Evolutionary conservation across 306 rosid genomes (phyloP).

Genomic region (Sicyos edulis): DNA sequence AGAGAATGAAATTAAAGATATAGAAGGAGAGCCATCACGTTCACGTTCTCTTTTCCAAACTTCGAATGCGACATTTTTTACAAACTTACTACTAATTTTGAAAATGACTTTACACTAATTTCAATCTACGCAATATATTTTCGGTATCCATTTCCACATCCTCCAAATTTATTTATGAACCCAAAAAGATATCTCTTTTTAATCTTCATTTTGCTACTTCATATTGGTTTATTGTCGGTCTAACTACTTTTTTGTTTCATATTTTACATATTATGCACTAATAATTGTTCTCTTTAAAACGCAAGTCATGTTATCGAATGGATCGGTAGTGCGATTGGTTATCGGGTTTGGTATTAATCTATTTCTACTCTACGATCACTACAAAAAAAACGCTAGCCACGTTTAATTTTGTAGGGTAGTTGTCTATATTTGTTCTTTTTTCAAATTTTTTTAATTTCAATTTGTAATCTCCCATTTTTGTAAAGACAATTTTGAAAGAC

Average conservation of each 20-base stretch:
- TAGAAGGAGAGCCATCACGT: conserved; percentile 3
- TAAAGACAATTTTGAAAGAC: background rate
- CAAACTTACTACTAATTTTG: conserved; percentile 17
- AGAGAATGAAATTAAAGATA: conserved; percentile 1
- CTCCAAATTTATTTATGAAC: background rate
- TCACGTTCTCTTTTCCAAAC: background rate
- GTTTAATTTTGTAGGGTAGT: background rate
- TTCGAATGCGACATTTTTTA: background rate
- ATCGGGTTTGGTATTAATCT: too few relatives aligned
- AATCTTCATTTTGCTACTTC: background rate
- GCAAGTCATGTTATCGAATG: background rate
- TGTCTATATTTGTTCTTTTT: background rate
- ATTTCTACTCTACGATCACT: too few relatives aligned
- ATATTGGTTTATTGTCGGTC: background rate
- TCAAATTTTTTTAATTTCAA: background rate
- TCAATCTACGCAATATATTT: background rate
- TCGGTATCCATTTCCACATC: background rate
- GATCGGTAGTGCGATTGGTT: too few relatives aligned
- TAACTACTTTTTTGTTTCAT: too few relatives aligned
- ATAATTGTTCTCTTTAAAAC: too few relatives aligned
- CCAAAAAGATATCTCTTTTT: background rate
- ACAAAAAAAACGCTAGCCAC: background rate
- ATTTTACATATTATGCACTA: too few relatives aligned
- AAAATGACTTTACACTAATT: conserved; percentile 15
- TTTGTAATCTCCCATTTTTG: background rate